Base-by-base conservation (phyloP, 2,329 filamentous ascomycete genomes). In the Epichloe typhina region DNA sequence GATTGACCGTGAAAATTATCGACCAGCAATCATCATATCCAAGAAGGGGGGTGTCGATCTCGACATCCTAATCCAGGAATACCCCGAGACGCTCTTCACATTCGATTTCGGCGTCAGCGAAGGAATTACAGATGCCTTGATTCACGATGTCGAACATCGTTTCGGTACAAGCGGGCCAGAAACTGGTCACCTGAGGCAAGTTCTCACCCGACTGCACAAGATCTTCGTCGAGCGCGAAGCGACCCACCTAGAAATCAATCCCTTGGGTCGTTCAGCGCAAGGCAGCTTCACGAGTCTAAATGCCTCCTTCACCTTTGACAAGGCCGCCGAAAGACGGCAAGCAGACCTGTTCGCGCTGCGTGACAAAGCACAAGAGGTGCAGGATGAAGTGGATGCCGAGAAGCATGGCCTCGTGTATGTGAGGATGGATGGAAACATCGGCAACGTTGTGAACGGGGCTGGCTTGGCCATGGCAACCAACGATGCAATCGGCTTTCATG, bases 401-500 rank as follows among this genome's bases (percentile, higher is more conserved):
- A 73, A 76, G 52, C 72, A 82, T 52, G 87, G 87, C 3, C 88
- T 95, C 58, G 85, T 93, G 0, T 94, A 90, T 64, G 76, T 94
- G 55, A 83, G 79, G 59, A 67, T 75, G 52, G 58, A 65, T 1
- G 72, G 74, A 2, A 81, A 81, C 54, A 83, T 95, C 49, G 89
- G 88, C 38, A 95, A 86, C 0, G 72, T 94, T 55, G 88, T 95
- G 56, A 95, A 95, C 61, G 88, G 89, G 42, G 89, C 90, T 0
- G 89, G 89, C 0, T 76, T 95, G 1, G 88, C 88, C 0, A 93
- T 95, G 86, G 93, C 93, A 63, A 95, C 88, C 0, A 82, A 90
- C 53, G 89, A 95, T 63, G 84, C 86, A 0, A 77, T 95, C 2
- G 73, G 77, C 2, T 69, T 80, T 12, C 77, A 80, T 50, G 83